Evolutionary conservation across 371 early-diverging fungal genomes (phyloP).

Genomic region (Phascolomyces articulosus): DNA sequence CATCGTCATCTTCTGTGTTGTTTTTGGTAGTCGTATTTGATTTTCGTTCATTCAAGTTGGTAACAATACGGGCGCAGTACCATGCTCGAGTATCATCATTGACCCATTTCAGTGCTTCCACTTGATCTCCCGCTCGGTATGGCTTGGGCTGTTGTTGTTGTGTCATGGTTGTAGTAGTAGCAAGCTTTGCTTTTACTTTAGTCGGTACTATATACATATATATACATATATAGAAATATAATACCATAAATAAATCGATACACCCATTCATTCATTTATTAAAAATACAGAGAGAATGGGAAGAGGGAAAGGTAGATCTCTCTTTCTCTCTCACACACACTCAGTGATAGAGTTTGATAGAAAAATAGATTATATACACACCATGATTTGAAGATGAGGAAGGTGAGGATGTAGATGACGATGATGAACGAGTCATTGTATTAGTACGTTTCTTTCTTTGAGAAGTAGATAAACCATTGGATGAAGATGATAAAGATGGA

Average conservation of each 20-base stretch:
- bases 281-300: no score
- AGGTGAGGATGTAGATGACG: no score
- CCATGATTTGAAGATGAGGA: no score
- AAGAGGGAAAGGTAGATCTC: no score
- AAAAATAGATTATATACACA: no score
- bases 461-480: background rate
- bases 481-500: background rate
- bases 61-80: conserved; percentile 48
- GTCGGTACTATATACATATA: no score
- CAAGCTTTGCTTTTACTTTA: background rate
- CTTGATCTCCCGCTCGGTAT: conserved; percentile 38
- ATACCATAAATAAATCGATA: no score
- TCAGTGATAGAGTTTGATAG: no score
- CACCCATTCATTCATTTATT: no score
- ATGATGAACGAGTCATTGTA: background rate
- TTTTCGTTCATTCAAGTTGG: conserved; percentile 19
- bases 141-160: conserved; percentile 12
- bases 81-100: conserved; percentile 35
- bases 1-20: background rate
- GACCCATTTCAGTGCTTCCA: conserved; percentile 43
- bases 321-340: no score
- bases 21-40: background rate
- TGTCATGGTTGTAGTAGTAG: conserved; percentile 16
- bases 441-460: background rate
- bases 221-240: no score